Evolutionary conservation across 75 land plant species (phyloP).

Genomic region (Adiantum capillusveneris): DNA sequence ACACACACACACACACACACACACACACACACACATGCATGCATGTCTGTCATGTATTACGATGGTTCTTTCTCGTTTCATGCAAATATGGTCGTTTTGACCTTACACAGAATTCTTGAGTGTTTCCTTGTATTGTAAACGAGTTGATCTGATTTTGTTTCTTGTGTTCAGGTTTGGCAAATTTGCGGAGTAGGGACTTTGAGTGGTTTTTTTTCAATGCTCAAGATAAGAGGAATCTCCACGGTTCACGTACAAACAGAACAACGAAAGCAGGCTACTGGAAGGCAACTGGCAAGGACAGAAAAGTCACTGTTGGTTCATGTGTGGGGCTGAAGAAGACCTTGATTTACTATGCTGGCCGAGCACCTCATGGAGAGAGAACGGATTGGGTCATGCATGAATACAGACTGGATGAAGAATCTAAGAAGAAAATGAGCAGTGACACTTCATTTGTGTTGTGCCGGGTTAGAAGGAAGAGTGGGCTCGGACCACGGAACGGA

Average conservation of each 20-base stretch:
- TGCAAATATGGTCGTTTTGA: no score
- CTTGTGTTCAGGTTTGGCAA: neutral
- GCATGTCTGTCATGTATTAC: no score
- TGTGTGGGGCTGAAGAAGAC: slow-evolving; percentile 7
- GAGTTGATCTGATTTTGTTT: no score
- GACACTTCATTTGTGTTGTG: slow-evolving; percentile 17
- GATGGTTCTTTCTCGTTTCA: no score
- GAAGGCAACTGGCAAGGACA: slow-evolving; percentile 9
- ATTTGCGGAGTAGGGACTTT: neutral
- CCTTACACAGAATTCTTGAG: no score
- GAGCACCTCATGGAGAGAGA: slow-evolving; percentile 3
- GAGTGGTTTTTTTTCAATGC: slow-evolving; percentile 3
- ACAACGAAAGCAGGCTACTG: neutral
- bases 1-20: no score
- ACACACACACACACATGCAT: no score
- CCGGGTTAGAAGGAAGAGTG: slow-evolving; percentile 24
- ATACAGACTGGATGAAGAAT: slow-evolving; percentile 3
- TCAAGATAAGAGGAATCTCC: neutral
- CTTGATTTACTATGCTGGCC: neutral
- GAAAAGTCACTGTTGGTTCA: neutral
- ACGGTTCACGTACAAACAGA: neutral
- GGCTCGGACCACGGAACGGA: slow-evolving; percentile 21
- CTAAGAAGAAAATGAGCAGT: neutral
- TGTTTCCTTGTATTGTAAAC: no score
- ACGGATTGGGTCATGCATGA: slow-evolving; percentile 9